Evolutionary conservation across 1,284 basidiomycete genomes (phyloP).

Genomic region (Ganoderma sp.): DNA sequence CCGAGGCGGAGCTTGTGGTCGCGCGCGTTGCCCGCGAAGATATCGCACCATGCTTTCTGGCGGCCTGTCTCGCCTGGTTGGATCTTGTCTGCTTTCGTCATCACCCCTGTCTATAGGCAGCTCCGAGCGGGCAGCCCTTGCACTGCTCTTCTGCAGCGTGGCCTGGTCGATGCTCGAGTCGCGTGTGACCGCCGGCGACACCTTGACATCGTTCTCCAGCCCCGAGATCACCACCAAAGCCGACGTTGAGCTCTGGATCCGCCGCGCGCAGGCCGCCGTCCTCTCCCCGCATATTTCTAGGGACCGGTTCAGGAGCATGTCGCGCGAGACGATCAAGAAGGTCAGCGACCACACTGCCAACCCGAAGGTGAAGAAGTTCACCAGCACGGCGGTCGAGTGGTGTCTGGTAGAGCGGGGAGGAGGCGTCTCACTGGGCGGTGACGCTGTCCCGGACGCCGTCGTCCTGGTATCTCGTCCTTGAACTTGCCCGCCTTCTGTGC

Average conservation of each 20-base stretch:
- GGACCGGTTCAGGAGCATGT: slow-evolving; percentile 28
- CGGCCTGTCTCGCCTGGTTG: slow-evolving; percentile 47
- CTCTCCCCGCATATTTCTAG: slow-evolving; percentile 33
- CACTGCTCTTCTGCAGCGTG: too few relatives aligned
- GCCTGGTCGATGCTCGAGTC: too few relatives aligned
- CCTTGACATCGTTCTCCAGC: too few relatives aligned
- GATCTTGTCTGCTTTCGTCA: slow-evolving; percentile 67
- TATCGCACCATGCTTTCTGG: slow-evolving; percentile 50
- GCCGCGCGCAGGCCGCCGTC: slow-evolving; percentile 41
- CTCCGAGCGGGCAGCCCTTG: too few relatives aligned
- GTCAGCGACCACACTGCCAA: slow-evolving; percentile 10
- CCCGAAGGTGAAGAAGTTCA: too few relatives aligned
- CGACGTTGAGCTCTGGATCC: slow-evolving; percentile 40
- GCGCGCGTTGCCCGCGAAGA: slow-evolving; percentile 49
- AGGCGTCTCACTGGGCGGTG: slow-evolving; percentile 86
- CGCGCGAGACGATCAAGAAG: slow-evolving; percentile 29
- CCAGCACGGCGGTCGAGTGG: too few relatives aligned
- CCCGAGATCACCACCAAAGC: slow-evolving; percentile 25
- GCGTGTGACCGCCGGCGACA: too few relatives aligned
- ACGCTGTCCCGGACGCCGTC: slow-evolving; percentile 95
- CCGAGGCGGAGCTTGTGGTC: slow-evolving; percentile 54
- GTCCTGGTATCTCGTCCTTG: slow-evolving; percentile 89
- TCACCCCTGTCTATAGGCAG: too few relatives aligned
- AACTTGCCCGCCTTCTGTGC: slow-evolving; percentile 94
- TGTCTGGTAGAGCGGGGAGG: too few relatives aligned